Base-by-base conservation (phyloP, 805 yeast species). In the Saturnispora bothae region DNA sequence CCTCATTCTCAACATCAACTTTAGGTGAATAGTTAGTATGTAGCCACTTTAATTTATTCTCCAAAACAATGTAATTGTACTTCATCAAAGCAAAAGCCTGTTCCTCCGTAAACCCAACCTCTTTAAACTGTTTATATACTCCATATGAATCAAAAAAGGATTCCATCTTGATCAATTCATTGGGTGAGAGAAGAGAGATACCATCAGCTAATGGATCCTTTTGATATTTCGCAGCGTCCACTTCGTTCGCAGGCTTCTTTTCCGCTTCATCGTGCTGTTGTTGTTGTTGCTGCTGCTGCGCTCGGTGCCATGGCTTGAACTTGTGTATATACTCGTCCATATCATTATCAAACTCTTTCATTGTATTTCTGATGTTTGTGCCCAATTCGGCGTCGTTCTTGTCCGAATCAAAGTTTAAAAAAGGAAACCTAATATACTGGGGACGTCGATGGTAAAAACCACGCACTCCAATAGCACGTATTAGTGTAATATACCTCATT, bases 1-100 rank as follows among this genome's bases (percentile, higher is more conserved):
- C 71, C 50, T 89, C 96, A 50, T 88, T 89, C 45, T 88, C 95
- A 13, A 85, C 61, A 48, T 85, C 95, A 44, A 76, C 74, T 20
- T 60, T 59, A 17, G 72, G 76, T 4, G 71, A 60, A 53, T 70
- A 73, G 41, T 63, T 64, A 4, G 60, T 54, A 33, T 67, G 64
- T 26, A 78, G 59, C 53, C 68, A 64, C 23, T 66, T 64, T 20
- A 77, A 60, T 41, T 48, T 63, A 47, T 48, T 63, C 48, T 54
- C 52, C 25, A 67, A 41, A 3, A 54, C 49, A 15, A 51, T 45
- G 16, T 53, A 40, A 5, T 76, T 52, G 31, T 75, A 53, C 12
- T 63, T 59, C 53, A 83, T 65, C 4, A 83, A 56, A 17, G 69
- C 62, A 35, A 73, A 78, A 10, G 85, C 66, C 54, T 84, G 89